A percentile compares a stretch with the other conserved stretches of the same genome.
These are phyloP conservation scores for Yamadazyma sp. DNA, from an alignment of 805 yeast genomes.

Conservation along the genomic window DNA sequence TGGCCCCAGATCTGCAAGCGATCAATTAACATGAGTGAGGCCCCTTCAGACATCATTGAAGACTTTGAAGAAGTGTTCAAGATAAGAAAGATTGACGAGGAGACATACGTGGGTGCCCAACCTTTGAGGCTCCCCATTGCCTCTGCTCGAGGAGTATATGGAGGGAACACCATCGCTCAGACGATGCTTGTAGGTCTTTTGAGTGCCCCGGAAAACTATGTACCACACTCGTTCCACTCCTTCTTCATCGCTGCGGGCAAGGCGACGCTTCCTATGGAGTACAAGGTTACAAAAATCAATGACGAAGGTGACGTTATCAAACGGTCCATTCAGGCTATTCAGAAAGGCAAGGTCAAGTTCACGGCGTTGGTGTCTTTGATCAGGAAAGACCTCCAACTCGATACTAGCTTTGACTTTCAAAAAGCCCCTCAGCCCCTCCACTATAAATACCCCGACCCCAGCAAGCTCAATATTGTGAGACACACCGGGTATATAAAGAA, in stretches of 20 bases:
- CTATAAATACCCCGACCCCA: conserved; percentile 28
- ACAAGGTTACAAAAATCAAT: conserved; percentile 52
- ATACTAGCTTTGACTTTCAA: conserved; percentile 12
- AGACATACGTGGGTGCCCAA: conserved; percentile 31
- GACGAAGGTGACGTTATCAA: conserved; percentile 54
- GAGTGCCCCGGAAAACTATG: conserved; percentile 33
- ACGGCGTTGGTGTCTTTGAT: conserved; percentile 50
- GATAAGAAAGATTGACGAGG: conserved; percentile 25
- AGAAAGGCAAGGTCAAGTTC: conserved; percentile 50
- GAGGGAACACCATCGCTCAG: conserved; percentile 70
- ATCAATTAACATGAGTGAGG: not conserved
- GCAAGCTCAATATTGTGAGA: conserved; percentile 22
- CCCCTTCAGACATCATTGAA: conserved; percentile 1
- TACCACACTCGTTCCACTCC: conserved; percentile 64
- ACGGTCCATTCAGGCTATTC: conserved; percentile 55
- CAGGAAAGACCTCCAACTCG: conserved; percentile 11
- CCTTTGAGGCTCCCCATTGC: conserved; percentile 35
- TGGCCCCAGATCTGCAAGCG: too few species aligned
- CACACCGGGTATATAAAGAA: conserved; percentile 41
- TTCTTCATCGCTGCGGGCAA: conserved; percentile 60
- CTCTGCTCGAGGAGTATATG: conserved; percentile 67
- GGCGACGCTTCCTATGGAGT: conserved; percentile 45
- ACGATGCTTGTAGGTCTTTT: conserved; percentile 59
- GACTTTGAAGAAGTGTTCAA: conserved; percentile 31
- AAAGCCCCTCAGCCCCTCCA: conserved; percentile 20